Conservation (phyloP, 352 stramenopile genomes). For the Pythium monospermum region DNA sequence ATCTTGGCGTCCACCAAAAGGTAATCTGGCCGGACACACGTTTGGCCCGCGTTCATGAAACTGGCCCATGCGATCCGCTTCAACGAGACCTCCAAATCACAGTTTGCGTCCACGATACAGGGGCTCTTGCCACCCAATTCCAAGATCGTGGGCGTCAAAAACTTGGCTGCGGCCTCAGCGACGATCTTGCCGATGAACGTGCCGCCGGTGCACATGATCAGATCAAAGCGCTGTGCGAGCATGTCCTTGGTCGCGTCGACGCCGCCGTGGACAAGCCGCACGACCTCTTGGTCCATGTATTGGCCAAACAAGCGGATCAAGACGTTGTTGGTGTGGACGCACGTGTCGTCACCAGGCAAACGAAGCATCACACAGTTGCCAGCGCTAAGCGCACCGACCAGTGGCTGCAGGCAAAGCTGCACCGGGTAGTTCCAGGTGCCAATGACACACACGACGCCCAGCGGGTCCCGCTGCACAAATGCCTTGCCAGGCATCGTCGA, state of each 20-base stretch:
- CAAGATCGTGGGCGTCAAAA: constrained; percentile 90
- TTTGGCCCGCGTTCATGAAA: constrained; percentile 91
- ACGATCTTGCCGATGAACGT: constrained; percentile 84
- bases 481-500: constrained; percentile 42
- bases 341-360: constrained; percentile 77
- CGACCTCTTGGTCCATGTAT: constrained; percentile 58
- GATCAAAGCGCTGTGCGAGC: constrained; percentile 67
- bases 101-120: constrained; percentile 70
- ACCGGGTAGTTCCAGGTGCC: constrained; percentile 91
- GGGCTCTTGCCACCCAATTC: constrained; percentile 94
- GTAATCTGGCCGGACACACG: constrained; percentile 93
- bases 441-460: constrained; percentile 84
- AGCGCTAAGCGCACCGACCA: constrained; percentile 79
- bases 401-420: constrained; percentile 60
- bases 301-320: constrained; percentile 40
- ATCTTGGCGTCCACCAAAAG: constrained; percentile 80
- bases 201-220: constrained; percentile 77
- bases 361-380: constrained; percentile 93
- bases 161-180: constrained; percentile 84
- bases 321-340: constrained; percentile 40
- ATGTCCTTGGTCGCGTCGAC: constrained; percentile 62
- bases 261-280: constrained; percentile 78
- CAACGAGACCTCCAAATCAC: constrained; percentile 50
- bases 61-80: constrained; percentile 82
- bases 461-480: constrained; percentile 57